Evolutionary conservation across 352 stramenopile species (phyloP).

Genomic region (Phytophthora pluvialis): DNA sequence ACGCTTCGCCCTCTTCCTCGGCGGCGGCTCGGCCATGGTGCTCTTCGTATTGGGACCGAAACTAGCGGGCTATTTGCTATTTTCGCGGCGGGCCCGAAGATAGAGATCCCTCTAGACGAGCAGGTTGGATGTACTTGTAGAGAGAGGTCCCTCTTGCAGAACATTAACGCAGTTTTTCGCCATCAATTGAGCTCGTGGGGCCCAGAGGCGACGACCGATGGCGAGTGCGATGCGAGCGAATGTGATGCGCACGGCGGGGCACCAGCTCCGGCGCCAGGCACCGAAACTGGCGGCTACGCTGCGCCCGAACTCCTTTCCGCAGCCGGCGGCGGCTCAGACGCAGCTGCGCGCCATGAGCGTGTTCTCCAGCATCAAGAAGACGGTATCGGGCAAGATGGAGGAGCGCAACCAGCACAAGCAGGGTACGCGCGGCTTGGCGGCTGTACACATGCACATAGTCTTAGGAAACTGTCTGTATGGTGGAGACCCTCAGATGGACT

Average conservation of each 20-base stretch:
- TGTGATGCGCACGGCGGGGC: constrained; percentile 40
- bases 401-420: constrained; percentile 85
- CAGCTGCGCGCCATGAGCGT: constrained; percentile 67
- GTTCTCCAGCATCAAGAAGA: constrained; percentile 77
- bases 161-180: neutral
- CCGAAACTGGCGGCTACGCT: constrained; percentile 1
- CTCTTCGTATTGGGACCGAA: neutral
- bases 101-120: too few relatives aligned
- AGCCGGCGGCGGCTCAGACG: constrained; percentile 34
- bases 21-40: neutral
- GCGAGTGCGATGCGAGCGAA: constrained; percentile 47
- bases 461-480: neutral
- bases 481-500: neutral
- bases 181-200: constrained; percentile 4
- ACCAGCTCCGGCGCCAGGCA: constrained; percentile 35
- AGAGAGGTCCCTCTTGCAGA: too few relatives aligned
- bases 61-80: too few relatives aligned
- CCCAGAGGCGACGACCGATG: constrained; percentile 40
- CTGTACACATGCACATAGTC: neutral
- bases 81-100: too few relatives aligned
- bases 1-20: constrained; percentile 24
- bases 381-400: constrained; percentile 78
- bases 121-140: too few relatives aligned
- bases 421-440: constrained; percentile 29
- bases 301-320: constrained; percentile 2